phyloP scores from a whole-genome alignment of 2,329 filamentous ascomycete genomes.

The Diaporthe batatas region DNA sequence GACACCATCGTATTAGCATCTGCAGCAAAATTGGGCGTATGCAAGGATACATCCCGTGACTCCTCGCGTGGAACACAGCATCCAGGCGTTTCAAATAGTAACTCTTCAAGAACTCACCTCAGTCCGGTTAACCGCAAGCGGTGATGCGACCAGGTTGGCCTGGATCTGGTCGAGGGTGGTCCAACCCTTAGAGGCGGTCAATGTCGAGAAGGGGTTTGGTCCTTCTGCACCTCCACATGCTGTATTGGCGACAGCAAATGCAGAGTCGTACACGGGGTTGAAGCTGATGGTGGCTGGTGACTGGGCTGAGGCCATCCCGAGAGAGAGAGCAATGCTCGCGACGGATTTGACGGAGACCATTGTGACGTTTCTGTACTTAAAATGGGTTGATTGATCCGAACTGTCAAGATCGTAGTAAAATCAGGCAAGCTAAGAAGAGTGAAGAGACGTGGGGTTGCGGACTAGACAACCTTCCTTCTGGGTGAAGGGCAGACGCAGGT shows the following conservation, averaged over 20 bases:
- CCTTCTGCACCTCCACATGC: conserved; percentile 14
- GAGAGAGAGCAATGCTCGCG: not conserved
- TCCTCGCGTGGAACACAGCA: not conserved
- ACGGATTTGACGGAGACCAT: not conserved
- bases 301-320: not conserved
- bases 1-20: not conserved
- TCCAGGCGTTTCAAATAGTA: no score
- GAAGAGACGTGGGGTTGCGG: no score
- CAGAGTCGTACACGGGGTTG: conserved; percentile 6
- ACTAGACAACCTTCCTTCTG: no score
- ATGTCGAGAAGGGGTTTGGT: not conserved
- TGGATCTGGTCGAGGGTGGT: not conserved
- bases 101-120: not conserved
- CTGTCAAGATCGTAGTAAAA: not conserved
- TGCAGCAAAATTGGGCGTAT: not conserved
- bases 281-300: not conserved
- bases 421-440: not conserved
- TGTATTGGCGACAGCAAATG: not conserved
- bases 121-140: not conserved
- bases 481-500: no score
- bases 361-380: no score
- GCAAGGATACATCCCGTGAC: no score
- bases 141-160: not conserved
- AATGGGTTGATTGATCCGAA: not conserved
- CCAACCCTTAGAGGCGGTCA: not conserved